Base-by-base conservation (phyloP, 306 rosid genomes). In the Gastrolobium villosum region DNA sequence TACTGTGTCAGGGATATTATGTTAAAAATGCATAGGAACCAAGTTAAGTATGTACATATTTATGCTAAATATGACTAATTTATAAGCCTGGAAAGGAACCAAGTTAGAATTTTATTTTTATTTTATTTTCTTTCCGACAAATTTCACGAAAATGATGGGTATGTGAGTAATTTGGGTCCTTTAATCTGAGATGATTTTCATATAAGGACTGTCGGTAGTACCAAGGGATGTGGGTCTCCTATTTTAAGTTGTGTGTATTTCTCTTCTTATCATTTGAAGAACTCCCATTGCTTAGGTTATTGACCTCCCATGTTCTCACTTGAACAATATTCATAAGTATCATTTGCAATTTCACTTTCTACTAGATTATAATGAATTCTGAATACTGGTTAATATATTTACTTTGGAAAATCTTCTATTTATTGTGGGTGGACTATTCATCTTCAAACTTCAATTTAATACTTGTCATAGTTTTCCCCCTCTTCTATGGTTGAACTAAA, bases 51-150 rank as follows among this genome's bases (percentile, higher is more conserved):
- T 75, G 71, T 46, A 49, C 8, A 75, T 71, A 62, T 64, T 10
- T 46, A 43, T 80, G 66, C 60, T 75, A 79, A 79, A 20, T 43
- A 41, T 61, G 28, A 37, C 77, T 62, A 36, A 52, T 61, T 44
- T 43, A 62, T 52, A 61, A 54, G 63, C 44, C 50, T 79, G 69
- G 8, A 53, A 20, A 50, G 8, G 56, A 41, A 15, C 53, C 67
- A 31, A 34, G 72, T 37, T 60, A 40, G 28, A 9, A 4, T 10
- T 15, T 9, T 2, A 1, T 2, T 32, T 3, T 9, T 7, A 55
- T 41, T 54, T 39, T n/a, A n/a, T n/a, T n/a, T 10, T 31, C 13
- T 4, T 36, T 32, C 5, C 39, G 39, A 35, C 55, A 30, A 76
- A 50, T 36, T 52, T 44, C 31, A 6, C 30, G 7, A 41, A 31